Conservation (phyloP, 306 rosid species). For the Betula pendula region DNA sequence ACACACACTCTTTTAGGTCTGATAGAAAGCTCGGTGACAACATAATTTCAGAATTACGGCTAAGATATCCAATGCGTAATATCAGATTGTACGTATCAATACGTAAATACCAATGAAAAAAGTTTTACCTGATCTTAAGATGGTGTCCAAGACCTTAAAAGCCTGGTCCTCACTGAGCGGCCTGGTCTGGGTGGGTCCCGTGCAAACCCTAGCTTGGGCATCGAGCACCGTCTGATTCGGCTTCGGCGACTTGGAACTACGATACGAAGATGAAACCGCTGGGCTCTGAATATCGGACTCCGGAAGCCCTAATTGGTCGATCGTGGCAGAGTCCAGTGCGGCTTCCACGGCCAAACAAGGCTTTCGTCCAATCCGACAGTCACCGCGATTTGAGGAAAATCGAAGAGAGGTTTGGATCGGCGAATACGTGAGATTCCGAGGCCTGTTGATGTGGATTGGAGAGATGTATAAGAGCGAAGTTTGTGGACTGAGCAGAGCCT, state of each 20-base stretch:
- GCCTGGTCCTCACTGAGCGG: slow-evolving; percentile 86
- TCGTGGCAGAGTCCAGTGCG: slow-evolving; percentile 44
- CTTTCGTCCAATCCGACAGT: slow-evolving; percentile 28
- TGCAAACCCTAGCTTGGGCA: slow-evolving; percentile 92
- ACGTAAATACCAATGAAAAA: background rate
- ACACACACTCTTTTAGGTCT: background rate
- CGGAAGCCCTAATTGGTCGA: slow-evolving; percentile 59
- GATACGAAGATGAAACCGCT: slow-evolving; percentile 73
- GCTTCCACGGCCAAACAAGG: slow-evolving; percentile 37
- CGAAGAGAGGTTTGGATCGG: slow-evolving; percentile 28
- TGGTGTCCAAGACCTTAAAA: slow-evolving; percentile 74
- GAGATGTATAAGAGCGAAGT: slow-evolving; percentile 34
- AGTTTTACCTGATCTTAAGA: slow-evolving; percentile 72
- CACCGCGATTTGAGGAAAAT: slow-evolving; percentile 30
- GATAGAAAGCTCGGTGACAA: background rate
- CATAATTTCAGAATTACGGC: background rate
- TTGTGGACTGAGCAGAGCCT: slow-evolving; percentile 47
- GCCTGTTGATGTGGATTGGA: slow-evolving; percentile 31
- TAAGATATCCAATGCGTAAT: background rate
- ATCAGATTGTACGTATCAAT: background rate
- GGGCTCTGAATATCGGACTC: slow-evolving; percentile 67
- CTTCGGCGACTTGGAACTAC: slow-evolving; percentile 42
- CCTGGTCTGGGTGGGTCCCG: slow-evolving; percentile 86
- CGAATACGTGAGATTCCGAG: slow-evolving; percentile 27
- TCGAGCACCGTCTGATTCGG: slow-evolving; percentile 87